phyloP scores from a whole-genome alignment of 2,329 filamentous ascomycete species.

The Penicillium aurantiogriseum region DNA sequence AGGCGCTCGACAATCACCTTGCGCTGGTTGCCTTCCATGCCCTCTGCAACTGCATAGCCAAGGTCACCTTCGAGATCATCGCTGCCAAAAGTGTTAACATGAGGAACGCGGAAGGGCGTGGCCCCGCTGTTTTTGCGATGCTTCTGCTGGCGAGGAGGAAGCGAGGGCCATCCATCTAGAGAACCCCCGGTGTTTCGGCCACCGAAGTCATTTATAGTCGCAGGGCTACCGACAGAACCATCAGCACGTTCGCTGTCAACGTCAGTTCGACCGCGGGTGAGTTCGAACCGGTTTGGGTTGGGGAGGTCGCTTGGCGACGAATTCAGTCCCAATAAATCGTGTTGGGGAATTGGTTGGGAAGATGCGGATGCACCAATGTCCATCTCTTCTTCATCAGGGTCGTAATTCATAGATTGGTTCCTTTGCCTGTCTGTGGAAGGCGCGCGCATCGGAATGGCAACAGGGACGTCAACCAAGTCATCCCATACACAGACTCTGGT shows the following conservation, averaged over 20 bases:
- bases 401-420: constrained; percentile 54
- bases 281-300: constrained; percentile 72
- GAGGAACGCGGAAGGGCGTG: constrained; percentile 39
- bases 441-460: constrained; percentile 83
- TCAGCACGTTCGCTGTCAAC: constrained; percentile 32
- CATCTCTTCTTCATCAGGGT: constrained; percentile 76
- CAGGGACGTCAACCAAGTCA: constrained; percentile 91
- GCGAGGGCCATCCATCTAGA: constrained; percentile 39
- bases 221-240: constrained; percentile 38
- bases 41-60: constrained; percentile 89
- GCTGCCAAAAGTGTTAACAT: constrained; percentile 54
- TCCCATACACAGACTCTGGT: constrained; percentile 97
- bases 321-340: constrained; percentile 69
- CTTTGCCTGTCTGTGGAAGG: constrained; percentile 82
- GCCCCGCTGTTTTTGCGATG: constrained; percentile 38
- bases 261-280: constrained; percentile 49
- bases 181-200: constrained; percentile 36
- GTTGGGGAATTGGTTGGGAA: constrained; percentile 49
- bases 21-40: constrained; percentile 84
- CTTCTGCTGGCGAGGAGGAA: constrained; percentile 36
- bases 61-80: constrained; percentile 88
- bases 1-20: constrained; percentile 96
- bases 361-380: constrained; percentile 76
- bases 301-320: constrained; percentile 61
- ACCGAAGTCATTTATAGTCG: constrained; percentile 32